Percentiles rank a stretch among this genome's conserved stretches.
Evolutionary conservation across 306 rosid genomes (phyloP).

Genomic region (Cicer pinnatifidum): DNA sequence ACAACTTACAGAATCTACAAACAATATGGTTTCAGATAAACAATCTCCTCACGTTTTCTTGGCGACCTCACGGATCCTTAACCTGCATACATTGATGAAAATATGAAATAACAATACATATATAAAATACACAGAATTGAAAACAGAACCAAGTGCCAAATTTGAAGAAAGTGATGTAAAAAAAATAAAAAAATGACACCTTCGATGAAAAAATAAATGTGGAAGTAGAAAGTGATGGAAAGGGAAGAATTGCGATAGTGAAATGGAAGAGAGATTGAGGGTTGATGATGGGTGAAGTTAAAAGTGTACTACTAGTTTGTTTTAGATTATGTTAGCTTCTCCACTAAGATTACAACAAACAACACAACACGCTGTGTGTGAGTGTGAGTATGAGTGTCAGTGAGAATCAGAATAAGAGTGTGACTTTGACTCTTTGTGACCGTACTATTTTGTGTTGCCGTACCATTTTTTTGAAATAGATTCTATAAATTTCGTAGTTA

Average conservation of each 20-base stretch:
- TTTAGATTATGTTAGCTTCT: not conserved
- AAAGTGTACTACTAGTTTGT: too few relatives aligned
- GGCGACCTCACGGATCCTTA: not conserved
- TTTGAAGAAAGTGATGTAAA: too few relatives aligned
- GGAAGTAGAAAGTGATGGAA: too few relatives aligned
- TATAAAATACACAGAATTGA: not conserved
- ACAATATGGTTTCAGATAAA: too few relatives aligned
- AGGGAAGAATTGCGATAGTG: not conserved
- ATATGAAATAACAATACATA: not conserved
- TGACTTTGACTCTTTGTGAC: not conserved
- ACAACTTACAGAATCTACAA: slow-evolving; percentile 10
- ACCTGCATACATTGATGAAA: slow-evolving; percentile 2
- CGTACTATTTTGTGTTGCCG: not conserved
- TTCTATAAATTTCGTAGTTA: too few relatives aligned
- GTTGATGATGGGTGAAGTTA: too few relatives aligned
- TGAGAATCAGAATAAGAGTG: not conserved
- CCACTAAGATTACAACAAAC: not conserved
- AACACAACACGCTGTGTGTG: not conserved
- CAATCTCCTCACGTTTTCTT: not conserved
- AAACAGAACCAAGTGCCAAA: not conserved
- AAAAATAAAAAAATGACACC: too few relatives aligned
- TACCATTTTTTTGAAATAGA: not conserved
- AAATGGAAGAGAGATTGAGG: too few relatives aligned
- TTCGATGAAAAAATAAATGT: too few relatives aligned
- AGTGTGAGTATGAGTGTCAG: not conserved